phyloP scores from a whole-genome alignment of 73 alveolate genomes.

The Uronychia setigera region DNA sequence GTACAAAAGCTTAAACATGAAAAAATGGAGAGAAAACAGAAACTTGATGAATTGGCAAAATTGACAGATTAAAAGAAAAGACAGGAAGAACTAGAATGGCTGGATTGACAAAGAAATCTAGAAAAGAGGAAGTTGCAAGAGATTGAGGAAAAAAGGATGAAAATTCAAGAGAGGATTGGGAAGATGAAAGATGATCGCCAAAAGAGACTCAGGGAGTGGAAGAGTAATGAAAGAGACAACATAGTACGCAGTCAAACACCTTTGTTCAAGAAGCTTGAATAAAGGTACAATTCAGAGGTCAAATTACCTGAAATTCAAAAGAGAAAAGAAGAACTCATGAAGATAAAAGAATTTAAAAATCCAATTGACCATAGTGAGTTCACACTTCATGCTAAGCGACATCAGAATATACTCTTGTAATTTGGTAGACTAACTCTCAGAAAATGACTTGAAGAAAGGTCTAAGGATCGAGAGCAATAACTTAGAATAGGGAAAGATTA shows the following conservation, averaged over 20 bases:
- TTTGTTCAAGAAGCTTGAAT: conserved; percentile 30
- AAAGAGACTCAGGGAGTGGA: neutral
- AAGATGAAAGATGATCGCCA: neutral
- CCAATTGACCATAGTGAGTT: conserved; percentile 34
- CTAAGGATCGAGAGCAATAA: neutral
- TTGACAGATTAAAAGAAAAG: neutral
- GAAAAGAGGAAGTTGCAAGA: neutral
- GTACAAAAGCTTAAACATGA: neutral
- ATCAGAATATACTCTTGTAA: conserved; percentile 8
- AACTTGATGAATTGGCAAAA: neutral
- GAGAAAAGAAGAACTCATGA: conserved; percentile 20
- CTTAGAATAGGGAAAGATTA: neutral
- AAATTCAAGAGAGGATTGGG: neutral
- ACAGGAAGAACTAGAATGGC: neutral
- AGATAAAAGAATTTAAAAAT: conserved; percentile 11
- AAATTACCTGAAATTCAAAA: conserved; percentile 9
- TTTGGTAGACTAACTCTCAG: neutral
- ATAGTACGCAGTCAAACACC: conserved; percentile 8
- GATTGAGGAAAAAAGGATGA: neutral
- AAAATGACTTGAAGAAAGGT: conserved; percentile 15
- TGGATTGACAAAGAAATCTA: neutral
- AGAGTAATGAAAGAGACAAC: neutral
- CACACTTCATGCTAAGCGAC: conserved; percentile 35
- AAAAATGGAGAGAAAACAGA: neutral
- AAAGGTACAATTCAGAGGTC: conserved; percentile 7